A percentile compares a stretch with the other conserved stretches of the same genome.
These are phyloP conservation scores for Yamadazyma olivae DNA, from an alignment of 805 yeast genomes.

Conservation along the genomic window DNA sequence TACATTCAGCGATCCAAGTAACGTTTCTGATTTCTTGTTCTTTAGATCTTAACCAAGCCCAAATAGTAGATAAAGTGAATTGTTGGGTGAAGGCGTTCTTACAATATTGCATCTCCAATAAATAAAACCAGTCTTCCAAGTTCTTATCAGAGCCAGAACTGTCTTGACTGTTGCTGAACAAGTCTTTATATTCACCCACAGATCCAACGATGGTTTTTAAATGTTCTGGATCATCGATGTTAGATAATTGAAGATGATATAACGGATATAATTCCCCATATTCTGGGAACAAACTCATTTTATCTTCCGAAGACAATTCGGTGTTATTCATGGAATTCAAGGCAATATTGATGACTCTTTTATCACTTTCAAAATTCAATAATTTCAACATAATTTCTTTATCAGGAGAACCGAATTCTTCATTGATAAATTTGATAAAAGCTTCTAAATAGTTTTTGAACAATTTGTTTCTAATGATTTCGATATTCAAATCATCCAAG, in stretches of 20 bases:
- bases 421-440: constrained; percentile 62
- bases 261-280: constrained; percentile 79
- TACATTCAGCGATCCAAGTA: constrained; percentile 99
- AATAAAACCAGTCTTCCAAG: constrained; percentile 92
- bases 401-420: constrained; percentile 70
- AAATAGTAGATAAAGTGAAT: constrained; percentile 82
- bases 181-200: constrained; percentile 63
- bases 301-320: constrained; percentile 72
- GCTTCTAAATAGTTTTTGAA: constrained; percentile 93
- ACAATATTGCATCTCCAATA: constrained; percentile 87
- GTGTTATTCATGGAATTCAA: constrained; percentile 81
- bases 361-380: constrained; percentile 89
- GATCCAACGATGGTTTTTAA: constrained; percentile 62
- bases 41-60: constrained; percentile 95
- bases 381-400: constrained; percentile 75
- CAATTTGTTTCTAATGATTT: constrained; percentile 85
- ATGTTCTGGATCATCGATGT: constrained; percentile 83
- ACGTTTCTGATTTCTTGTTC: constrained; percentile 97
- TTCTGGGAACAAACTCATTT: constrained; percentile 68
- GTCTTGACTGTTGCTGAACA: constrained; percentile 40
- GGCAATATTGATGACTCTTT: constrained; percentile 88
- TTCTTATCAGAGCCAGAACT: constrained; percentile 44
- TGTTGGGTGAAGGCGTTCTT: constrained; percentile 95
- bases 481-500: constrained; percentile 93
- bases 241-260: constrained; percentile 62